phyloP scores from a whole-genome alignment of 2,329 filamentous ascomycete genomes.

The Amylocarpus encephaloides region DNA sequence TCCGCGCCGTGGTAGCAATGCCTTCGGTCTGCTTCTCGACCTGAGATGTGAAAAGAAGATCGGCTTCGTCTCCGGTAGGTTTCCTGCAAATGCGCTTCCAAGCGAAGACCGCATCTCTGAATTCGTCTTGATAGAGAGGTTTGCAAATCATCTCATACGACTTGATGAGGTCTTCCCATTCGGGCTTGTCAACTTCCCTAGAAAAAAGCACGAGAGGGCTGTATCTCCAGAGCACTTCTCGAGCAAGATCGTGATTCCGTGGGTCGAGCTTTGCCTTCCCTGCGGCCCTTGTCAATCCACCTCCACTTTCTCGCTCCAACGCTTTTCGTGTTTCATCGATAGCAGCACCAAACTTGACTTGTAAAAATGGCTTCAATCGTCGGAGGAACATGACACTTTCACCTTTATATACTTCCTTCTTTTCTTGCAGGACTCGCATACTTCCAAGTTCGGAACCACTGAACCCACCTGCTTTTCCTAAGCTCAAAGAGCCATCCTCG shows the following conservation, averaged over 20 bases:
- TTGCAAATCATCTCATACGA: slow-evolving; percentile 74
- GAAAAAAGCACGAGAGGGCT: slow-evolving; percentile 82
- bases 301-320: slow-evolving; percentile 43
- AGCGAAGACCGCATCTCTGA: slow-evolving; percentile 66
- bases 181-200: slow-evolving; percentile 71
- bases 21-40: slow-evolving; percentile 79
- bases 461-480: slow-evolving; percentile 37
- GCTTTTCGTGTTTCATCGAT: slow-evolving; percentile 63
- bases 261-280: slow-evolving; percentile 59
- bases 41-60: slow-evolving; percentile 81
- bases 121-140: slow-evolving; percentile 74
- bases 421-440: slow-evolving; percentile 92
- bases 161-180: slow-evolving; percentile 75
- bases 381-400: slow-evolving; percentile 73
- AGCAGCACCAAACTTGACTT: slow-evolving; percentile 69
- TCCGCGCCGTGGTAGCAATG: slow-evolving; percentile 70
- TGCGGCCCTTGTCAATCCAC: slow-evolving; percentile 43
- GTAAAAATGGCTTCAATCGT: slow-evolving; percentile 75
- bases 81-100: slow-evolving; percentile 80
- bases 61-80: slow-evolving; percentile 67
- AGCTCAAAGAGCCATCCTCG: slow-evolving; percentile 30
- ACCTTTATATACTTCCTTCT: slow-evolving; percentile 79
- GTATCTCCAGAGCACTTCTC: slow-evolving; percentile 78
- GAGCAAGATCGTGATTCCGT: slow-evolving; percentile 62
- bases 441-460: slow-evolving; percentile 54